Base-by-base conservation (phyloP, 805 yeast genomes). In the Tetrapisispora nanseiensis region DNA sequence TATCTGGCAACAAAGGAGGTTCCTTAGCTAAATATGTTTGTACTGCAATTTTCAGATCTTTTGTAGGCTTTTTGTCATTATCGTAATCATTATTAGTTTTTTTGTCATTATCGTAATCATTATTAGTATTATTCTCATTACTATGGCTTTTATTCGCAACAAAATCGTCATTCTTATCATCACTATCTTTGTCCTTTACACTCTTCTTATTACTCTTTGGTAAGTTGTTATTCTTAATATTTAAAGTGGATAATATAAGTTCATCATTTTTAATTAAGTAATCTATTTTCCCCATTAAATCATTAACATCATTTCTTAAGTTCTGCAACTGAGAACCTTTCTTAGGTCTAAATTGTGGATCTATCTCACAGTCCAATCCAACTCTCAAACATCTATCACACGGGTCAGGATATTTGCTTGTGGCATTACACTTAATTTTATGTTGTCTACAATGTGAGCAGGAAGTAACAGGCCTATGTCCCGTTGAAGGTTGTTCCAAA, bases 391-490 rank as follows among this genome's bases (percentile, higher is more conserved):
- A 89, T 46, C 95, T 64, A 15, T 82, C 74, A 60, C 97, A 89
- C 0, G 95, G 83, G 6, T 69, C 67, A 0, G 96, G 96, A 50
- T 74, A 82, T 48, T 80, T 76, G 19, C 82, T 89, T 3, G 86
- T 75, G 1, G 97, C 97, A 57, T 89, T 86, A 63, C 97, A 89
- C 57, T 82, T 83, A 60, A 89, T 86, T 62, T 89, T 89, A 61
- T 87, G 96, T 58, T 89, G 96, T 40, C 97, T 76, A 57, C 97
- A 89, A 59, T 86, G 92, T 0, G 95, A 85, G 58, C 97, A 89
- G 3, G 95, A 82, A 0, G 95, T 86, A 1, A 87, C 94, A 0
- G 95, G 95, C 43, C 96, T 66, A 54, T 84, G 90, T 2, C 81
- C 39, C 11, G 43, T 35, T 2, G 35, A 13, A 1, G 29, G 37